Evolutionary conservation across 345 rosid genomes (phyloP).

Genomic region (Cochlearia excelsa): DNA sequence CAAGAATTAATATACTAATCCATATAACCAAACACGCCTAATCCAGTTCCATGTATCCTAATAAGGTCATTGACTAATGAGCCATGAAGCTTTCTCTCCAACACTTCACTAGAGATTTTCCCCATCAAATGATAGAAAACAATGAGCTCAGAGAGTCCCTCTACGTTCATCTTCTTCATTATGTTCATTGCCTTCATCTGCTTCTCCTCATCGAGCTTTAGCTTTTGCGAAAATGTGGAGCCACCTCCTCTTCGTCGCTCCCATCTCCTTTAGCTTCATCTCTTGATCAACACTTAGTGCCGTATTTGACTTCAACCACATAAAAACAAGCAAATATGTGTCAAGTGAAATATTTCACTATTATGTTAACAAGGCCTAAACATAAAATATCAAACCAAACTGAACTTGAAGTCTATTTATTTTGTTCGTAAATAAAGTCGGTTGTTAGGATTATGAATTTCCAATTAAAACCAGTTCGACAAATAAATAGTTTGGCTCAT

Average conservation of each 20-base stretch:
- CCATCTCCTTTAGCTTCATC: conserved; percentile 75
- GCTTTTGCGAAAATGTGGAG: conserved; percentile 40
- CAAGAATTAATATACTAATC: too few species aligned
- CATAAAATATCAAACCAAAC: too few species aligned
- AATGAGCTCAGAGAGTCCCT: conserved; percentile 61
- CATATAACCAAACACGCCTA: too few species aligned
- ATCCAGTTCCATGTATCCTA: too few species aligned
- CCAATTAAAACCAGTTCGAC: too few species aligned
- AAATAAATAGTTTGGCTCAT: too few species aligned
- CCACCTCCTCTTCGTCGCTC: conserved; percentile 70
- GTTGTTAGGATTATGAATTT: too few species aligned
- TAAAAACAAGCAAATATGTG: neutral
- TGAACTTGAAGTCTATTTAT: too few species aligned
- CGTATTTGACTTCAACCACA: conserved; percentile 55
- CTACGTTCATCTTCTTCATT: conserved; percentile 71
- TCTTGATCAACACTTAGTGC: conserved; percentile 65
- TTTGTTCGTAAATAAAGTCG: too few species aligned
- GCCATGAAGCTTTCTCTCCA: conserved; percentile 52
- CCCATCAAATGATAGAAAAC: conserved; percentile 76
- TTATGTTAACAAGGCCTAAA: too few species aligned
- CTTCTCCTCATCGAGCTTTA: conserved; percentile 59
- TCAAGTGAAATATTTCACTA: neutral
- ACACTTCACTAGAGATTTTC: conserved; percentile 61
- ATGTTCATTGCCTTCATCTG: conserved; percentile 54
- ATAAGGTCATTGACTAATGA: too few species aligned